Base-by-base conservation (phyloP, 331 rosid species). In the Arachis monticola region DNA sequence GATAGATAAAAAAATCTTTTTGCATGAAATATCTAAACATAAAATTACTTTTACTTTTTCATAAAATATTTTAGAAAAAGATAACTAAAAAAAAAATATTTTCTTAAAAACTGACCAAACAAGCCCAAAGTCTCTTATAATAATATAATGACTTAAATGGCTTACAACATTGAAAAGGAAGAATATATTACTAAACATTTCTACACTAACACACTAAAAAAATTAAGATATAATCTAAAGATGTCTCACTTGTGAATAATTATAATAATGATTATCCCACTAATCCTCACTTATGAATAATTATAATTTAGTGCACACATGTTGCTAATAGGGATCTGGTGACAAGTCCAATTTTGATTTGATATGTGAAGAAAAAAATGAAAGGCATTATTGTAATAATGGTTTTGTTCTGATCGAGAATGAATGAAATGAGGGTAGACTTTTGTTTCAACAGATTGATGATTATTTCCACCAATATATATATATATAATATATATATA, bases 391-490 rank as follows among this genome's bases (percentile, higher is more conserved):
- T 53, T 53, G 8, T 60, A 46, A 32, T 51, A 62, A 58, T 71
- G 72, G 60, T 71, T 71, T 52, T 65, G 57, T 63, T 72, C 64
- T 35, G 77, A 80, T 69, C 32, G 22, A 44, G 55, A 65, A 72
- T 80, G 40, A 59, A 83, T 73, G 53, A 38, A 52, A 70, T 27
- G 30, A 27, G 30, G 30, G 58, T 55, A 10, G 60, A 65, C 73
- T 85, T 47, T 64, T 52, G 57, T 78, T 75, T 78, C 85, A 80
- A 62, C 32, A 31, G 9, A 48, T 58, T 84, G 52, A 81, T 73
- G 69, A 76, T 73, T 74, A 52, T 79, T 73, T 84, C 10, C 14
- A 13, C 71, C 58, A 79, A 48, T 22, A 58, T 80, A 35, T 80
- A 45, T 53, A 83, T 51, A 22, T 22, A 22, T 22, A 22, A 83